Base-by-base conservation (phyloP, 257 asterid species). In the Lycium ferocissimum region DNA sequence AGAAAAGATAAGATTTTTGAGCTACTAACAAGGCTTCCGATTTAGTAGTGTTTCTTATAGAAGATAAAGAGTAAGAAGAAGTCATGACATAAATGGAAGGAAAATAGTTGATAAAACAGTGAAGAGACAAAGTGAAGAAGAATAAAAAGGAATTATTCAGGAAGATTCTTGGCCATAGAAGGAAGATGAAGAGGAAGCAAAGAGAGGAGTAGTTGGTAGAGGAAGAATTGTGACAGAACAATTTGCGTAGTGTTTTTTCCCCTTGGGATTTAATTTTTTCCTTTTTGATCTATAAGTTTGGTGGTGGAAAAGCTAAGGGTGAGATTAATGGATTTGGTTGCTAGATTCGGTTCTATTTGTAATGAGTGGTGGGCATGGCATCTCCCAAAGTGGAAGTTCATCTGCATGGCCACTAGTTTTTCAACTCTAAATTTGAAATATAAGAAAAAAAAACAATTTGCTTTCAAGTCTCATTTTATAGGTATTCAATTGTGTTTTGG, bases 11-110 rank as follows among this genome's bases (percentile, higher is more conserved):
- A 65, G 90, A 84, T 65, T 85, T 88, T 6, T 84, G 89, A 82
- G 86, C 78, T 20, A 88, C 82, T 66, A 43, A 43, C 66, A 91
- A 54, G 13, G 91, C 79, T 67, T 79, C 89, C 83, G 89, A 89
- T 47, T 86, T 80, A 84, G 90, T 85, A 79, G 86, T 86, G 91
- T 85, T 91, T 87, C 93, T 88, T 2, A 89, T 73, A 35, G 92
- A 89, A 83, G 94, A 92, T 69, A 95, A 79, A 84, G 89, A 87
- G 88, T 91, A 91, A 51, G 94, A 92, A 85, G 91, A 82, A 86
- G 90, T 83, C 98, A 95, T 92, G 93, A 81, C 88, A 90, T 71
- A 63, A 49, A 62, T 85, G 84, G 66, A 80, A 57, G 8, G 82
- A 26, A 26, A 26, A 26, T 26, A 26, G 51, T 45, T 18, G 83